Evolutionary conservation across 371 early-diverging fungal species (phyloP), one percentile per base, ranked within the genome.

Genomic region (Mortierella sp.): DNA sequence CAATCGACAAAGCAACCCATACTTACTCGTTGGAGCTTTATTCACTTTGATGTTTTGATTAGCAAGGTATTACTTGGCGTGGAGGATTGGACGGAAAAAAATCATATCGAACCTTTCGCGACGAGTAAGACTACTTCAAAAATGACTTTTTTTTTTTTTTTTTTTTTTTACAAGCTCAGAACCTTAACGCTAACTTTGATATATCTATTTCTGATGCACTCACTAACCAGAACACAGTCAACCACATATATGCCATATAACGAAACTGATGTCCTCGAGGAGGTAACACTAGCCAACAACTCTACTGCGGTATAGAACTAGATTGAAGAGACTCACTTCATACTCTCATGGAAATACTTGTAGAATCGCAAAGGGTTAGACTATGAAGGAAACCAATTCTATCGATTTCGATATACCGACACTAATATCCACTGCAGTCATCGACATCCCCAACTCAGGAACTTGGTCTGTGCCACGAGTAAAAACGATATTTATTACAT

Each of bases 361-460:
- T 66, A 78, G 79, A 74, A 59, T 37, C 79, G 75, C 2, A 51
- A 70, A 4, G 45, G 61, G 14, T 20, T 78, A 22, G 71, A 78
- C 55, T 78, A 78, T 64, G 35, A 22, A 1, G 66, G 58, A 9
- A 66, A 74, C 54, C 71, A 74, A 43, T 80, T 58, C 62, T 80
- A 68, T 57, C 32, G 72, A 57, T 80, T 80, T 62, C 64, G 81
- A 60, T 80, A 69, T 57, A 80, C 81, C 9, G 76, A 80, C 54
- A 80, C 81, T 18, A 69, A 55, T 28, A 18, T 65, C 30, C 81
- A 75, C 49, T 80, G 81, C 60, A 72, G 66, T 20, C 66, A 80
- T 66, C 84, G 84, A 5, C 95, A 96, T 68, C 93, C 94, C 60
- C 95, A 95, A 83, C 87, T 95, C 32, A 88, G 96, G 43, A 92